A percentile compares a stretch with the other conserved stretches of the same genome.
Evolutionary conservation across 495 filamentous ascomycete genomes (phyloP).

Genomic region (Hypoxylon trugodes): DNA sequence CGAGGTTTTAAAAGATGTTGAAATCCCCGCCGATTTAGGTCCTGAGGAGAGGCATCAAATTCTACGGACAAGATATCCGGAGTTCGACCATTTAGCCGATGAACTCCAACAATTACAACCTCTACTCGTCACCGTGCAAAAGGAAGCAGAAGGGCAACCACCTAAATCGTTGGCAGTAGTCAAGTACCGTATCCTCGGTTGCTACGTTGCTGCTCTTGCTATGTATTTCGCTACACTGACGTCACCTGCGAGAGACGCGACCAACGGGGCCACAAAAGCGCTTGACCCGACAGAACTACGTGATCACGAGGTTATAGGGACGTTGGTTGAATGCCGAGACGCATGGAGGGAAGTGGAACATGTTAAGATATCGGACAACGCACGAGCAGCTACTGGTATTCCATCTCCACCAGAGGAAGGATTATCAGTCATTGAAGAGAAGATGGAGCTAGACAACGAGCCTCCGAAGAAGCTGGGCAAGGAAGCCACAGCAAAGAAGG

Average conservation of each 20-base stretch:
- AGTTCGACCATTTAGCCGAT: conserved; percentile 84
- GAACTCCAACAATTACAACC: conserved; percentile 79
- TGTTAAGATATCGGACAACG: conserved; percentile 47
- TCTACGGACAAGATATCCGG: conserved; percentile 82
- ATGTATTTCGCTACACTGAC: conserved; percentile 95
- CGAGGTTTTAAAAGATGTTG: conserved; percentile 82
- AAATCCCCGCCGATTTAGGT: conserved; percentile 81
- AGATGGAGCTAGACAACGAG: conserved; percentile 28
- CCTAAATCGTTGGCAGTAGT: conserved; percentile 66
- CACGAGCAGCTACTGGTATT: conserved; percentile 30
- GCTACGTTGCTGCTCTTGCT: conserved; percentile 83
- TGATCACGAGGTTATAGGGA: conserved; percentile 89
- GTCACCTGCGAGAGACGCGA: conserved; percentile 67
- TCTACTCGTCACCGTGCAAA: conserved; percentile 63
- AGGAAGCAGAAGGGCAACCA: conserved; percentile 62
- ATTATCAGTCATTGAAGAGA: conserved; percentile 42
- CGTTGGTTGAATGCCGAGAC: conserved; percentile 78
- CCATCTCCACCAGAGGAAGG: conserved; percentile 51
- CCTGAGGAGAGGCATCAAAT: conserved; percentile 78
- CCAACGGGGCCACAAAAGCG: conserved; percentile 62
- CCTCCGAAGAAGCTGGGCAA: conserved; percentile 44
- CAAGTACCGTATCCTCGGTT: conserved; percentile 77
- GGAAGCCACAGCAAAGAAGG: conserved; percentile 43
- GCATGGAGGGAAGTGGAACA: conserved; percentile 82
- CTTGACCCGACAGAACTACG: conserved; percentile 73